A percentile compares a stretch with the other conserved stretches of the same genome.
phyloP scores from a whole-genome alignment of 2,329 filamentous ascomycete genomes.

The Scolecobasidium constrictum region DNA sequence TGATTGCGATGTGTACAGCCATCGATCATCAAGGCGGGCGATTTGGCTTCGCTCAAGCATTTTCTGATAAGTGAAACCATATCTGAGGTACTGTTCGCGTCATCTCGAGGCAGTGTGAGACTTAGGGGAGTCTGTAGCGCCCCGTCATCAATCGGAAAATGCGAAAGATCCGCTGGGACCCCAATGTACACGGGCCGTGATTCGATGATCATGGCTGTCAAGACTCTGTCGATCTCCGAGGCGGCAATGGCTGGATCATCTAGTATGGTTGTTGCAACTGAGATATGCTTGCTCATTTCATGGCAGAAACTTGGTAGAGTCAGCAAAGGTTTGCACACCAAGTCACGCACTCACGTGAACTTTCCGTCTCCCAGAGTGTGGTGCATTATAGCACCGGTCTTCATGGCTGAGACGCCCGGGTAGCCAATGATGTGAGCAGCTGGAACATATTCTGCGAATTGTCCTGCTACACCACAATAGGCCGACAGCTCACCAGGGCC shows the following conservation, averaged over 20 bases:
- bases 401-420: conserved; percentile 14
- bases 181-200: conserved; percentile 18
- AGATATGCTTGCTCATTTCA: conserved; percentile 18
- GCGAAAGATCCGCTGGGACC: conserved; percentile 16
- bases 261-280: conserved; percentile 15
- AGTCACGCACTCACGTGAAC: conserved; percentile 12
- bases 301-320: conserved; percentile 13
- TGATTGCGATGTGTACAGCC: conserved; percentile 14
- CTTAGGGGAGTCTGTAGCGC: conserved; percentile 11
- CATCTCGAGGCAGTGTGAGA: conserved; percentile 8
- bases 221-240: conserved; percentile 17
- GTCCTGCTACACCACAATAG: conserved; percentile 13
- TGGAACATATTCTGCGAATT: conserved; percentile 14
- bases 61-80: conserved; percentile 10
- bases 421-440: conserved; percentile 16
- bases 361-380: conserved; percentile 18
- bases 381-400: conserved; percentile 16
- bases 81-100: conserved; percentile 4
- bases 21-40: conserved; percentile 16
- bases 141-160: conserved; percentile 9
- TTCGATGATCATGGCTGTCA: conserved; percentile 15
- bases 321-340: background rate
- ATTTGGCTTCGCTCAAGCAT: conserved; percentile 10
- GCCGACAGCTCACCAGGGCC: conserved; percentile 14
- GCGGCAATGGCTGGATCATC: conserved; percentile 14